A percentile compares a stretch with the other conserved stretches of the same genome.
Evolutionary conservation across 306 rosid genomes (phyloP).

Genomic region (Sesbania bispinosa): DNA sequence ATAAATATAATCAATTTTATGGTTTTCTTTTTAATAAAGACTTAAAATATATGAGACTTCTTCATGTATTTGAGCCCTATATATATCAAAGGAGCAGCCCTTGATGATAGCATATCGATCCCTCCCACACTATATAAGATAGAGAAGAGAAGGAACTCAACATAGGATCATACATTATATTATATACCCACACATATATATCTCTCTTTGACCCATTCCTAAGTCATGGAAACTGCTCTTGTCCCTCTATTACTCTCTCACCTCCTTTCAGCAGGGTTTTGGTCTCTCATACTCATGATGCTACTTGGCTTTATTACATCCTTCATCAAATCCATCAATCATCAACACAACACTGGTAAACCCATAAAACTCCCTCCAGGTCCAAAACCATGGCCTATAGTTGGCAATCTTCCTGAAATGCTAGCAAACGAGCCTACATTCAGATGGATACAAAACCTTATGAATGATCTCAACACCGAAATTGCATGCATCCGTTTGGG

Average conservation of each 20-base stretch:
- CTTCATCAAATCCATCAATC: too few species aligned
- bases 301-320: background rate
- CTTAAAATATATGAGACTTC: too few species aligned
- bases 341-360: too few species aligned
- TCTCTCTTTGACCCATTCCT: background rate
- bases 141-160: background rate
- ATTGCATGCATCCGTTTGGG: conserved; percentile 38
- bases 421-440: conserved; percentile 3
- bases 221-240: background rate
- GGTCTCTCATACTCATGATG: background rate
- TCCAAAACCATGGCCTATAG: conserved; percentile 34
- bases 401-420: conserved; percentile 26
- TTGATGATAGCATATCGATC: too few species aligned
- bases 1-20: too few species aligned
- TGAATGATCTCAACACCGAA: conserved; percentile 30
- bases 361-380: conserved; percentile 32
- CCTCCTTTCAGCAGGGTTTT: background rate
- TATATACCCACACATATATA: too few species aligned
- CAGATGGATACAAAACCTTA: conserved; percentile 27
- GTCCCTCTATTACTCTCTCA: background rate
- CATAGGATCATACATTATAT: background rate
- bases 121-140: too few species aligned
- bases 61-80: too few species aligned
- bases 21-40: too few species aligned
- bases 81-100: too few species aligned